A percentile compares a stretch with the other conserved stretches of the same genome.
These are phyloP conservation scores for Aureobasidium sp. DNA, from an alignment of 2,329 filamentous ascomycete species.

Conservation along the genomic window DNA sequence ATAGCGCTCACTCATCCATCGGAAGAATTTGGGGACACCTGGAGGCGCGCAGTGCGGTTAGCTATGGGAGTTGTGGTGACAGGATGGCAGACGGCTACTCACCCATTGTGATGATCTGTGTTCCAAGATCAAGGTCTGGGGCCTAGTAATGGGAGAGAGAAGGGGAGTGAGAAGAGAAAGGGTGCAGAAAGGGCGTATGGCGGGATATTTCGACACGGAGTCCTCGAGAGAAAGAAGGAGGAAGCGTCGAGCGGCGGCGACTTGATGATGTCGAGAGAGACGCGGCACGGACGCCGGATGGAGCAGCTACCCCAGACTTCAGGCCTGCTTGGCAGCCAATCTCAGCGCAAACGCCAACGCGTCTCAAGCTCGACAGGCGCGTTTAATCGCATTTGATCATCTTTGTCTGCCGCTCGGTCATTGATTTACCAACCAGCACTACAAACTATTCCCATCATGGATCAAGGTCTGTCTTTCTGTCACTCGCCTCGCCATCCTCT, in stretches of 20 bases:
- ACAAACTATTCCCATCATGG: background rate
- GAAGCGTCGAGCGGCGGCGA: background rate
- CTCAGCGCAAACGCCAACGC: background rate
- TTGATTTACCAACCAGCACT: background rate
- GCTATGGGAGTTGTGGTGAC: background rate
- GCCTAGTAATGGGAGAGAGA: conserved; percentile 1
- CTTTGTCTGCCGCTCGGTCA: background rate
- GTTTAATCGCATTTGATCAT: background rate
- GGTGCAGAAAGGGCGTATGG: conserved; percentile 19
- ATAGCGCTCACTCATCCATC: conserved; percentile 99
- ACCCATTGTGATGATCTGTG: conserved; percentile 31
- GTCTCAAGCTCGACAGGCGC: background rate
- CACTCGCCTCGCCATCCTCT: background rate
- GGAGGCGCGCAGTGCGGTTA: conserved; percentile 28
- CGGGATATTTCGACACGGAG: conserved; percentile 32
- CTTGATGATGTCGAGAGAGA: background rate
- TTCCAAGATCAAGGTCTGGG: conserved; percentile 22
- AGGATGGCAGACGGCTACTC: conserved; percentile 8
- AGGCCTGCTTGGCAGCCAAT: background rate
- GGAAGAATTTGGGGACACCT: conserved; percentile 88
- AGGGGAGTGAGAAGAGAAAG: conserved; percentile 10
- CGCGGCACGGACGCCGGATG: background rate
- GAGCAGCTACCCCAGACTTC: background rate
- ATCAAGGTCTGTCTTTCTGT: background rate
- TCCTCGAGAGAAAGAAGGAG: conserved; percentile 27